Percentiles rank a stretch among this genome's conserved stretches.
These are phyloP conservation scores for Xylaria sp. DNA, from an alignment of 2,329 filamentous ascomycete genomes.

Conservation along the genomic window DNA sequence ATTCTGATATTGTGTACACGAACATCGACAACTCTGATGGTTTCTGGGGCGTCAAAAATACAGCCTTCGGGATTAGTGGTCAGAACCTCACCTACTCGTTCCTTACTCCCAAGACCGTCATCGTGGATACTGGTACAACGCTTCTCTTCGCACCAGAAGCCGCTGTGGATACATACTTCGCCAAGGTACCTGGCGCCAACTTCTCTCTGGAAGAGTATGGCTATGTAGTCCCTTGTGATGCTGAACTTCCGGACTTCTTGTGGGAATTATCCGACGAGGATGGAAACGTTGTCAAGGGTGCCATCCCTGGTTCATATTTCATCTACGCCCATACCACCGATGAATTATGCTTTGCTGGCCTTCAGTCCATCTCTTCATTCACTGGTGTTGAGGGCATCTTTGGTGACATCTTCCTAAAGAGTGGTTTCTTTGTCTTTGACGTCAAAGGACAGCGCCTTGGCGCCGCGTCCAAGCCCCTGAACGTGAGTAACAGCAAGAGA, in stretches of 20 bases:
- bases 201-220: conserved; percentile 60
- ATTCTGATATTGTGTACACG: conserved; percentile 58
- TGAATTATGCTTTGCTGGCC: conserved; percentile 77
- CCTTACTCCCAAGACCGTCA: conserved; percentile 59
- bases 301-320: conserved; percentile 65
- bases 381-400: conserved; percentile 72
- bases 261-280: conserved; percentile 63
- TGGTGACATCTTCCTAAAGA: conserved; percentile 84
- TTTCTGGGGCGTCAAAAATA: conserved; percentile 56
- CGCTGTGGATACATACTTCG: conserved; percentile 71
- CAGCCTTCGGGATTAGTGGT: conserved; percentile 51
- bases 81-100: conserved; percentile 52
- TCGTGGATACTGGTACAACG: conserved; percentile 76
- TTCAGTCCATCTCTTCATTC: conserved; percentile 67
- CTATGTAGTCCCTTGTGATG: conserved; percentile 68
- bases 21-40: conserved; percentile 63
- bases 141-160: conserved; percentile 69
- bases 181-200: conserved; percentile 62
- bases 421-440: conserved; percentile 79
- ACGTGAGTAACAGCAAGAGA: conserved; percentile 44
- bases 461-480: conserved; percentile 55
- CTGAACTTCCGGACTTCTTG: conserved; percentile 66
- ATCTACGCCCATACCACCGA: conserved; percentile 64
- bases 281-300: conserved; percentile 58
- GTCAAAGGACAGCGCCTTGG: conserved; percentile 58